Evolutionary conservation across 176 grass and related monocot species (phyloP).

Genomic region (Cenchrus purpureus): DNA sequence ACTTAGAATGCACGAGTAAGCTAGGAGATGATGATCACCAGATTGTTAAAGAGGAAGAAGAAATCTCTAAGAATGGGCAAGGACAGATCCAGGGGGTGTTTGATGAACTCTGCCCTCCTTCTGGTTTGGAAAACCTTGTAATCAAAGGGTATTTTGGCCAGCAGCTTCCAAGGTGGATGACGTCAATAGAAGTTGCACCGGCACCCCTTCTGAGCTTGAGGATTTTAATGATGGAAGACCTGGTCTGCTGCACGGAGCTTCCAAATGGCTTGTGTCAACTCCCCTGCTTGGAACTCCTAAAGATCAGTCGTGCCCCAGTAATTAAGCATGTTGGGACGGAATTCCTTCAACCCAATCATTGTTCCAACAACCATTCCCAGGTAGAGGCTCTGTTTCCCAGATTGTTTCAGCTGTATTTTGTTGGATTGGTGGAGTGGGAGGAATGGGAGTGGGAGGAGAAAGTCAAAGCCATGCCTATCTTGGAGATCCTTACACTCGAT

Average conservation of each 20-base stretch:
- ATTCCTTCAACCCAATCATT: background rate
- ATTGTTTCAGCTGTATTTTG: background rate
- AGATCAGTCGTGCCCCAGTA: background rate
- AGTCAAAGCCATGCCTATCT: slow-evolving; percentile 26
- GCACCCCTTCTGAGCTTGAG: background rate
- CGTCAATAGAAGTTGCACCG: background rate
- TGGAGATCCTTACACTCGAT: slow-evolving; percentile 19
- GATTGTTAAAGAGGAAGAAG: background rate
- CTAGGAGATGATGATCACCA: background rate
- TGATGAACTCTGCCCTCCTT: slow-evolving; percentile 18
- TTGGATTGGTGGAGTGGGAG: slow-evolving; percentile 41
- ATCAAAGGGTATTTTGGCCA: slow-evolving; percentile 39
- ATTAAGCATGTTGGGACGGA: slow-evolving; percentile 36
- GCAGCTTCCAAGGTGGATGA: slow-evolving; percentile 36
- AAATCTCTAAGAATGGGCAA: background rate
- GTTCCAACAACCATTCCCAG: accelerated
- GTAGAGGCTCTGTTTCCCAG: background rate
- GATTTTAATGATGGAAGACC: background rate
- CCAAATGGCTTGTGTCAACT: slow-evolving; percentile 37
- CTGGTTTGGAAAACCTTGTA: background rate
- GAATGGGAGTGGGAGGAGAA: slow-evolving; percentile 29
- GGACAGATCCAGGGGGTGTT: background rate
- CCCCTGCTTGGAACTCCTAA: slow-evolving; percentile 7
- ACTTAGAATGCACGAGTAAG: background rate
- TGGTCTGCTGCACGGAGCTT: background rate